Base-by-base conservation (phyloP, 805 yeast species). In the Blastobotrys parvus region DNA sequence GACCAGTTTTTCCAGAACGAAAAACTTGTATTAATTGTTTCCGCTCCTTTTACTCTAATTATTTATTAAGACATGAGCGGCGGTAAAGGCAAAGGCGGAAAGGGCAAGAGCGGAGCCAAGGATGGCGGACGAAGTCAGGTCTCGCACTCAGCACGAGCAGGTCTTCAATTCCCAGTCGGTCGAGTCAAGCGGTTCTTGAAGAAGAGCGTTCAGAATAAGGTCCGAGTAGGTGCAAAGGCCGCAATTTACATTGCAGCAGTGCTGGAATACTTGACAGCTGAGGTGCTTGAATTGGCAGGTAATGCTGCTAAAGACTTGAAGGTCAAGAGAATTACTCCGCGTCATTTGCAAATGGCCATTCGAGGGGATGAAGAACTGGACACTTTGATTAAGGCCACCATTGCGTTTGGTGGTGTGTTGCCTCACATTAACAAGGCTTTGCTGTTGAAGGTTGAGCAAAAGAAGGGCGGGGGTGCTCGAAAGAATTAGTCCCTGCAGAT, bases 291-390 rank as follows among this genome's bases (percentile, higher is more conserved):
- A 72, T 74, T 90, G 75, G 97, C 97, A 46, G 97, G 97, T 68
- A 90, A 90, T 64, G 97, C 97, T 30, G 97, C 97, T 37, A 88
- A 90, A 66, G 97, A 90, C 61, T 74, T 87, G 64, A 85, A 86
- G 65, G 92, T 87, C 55, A 88, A 89, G 70, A 87, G 97, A 81
- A 89, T 89, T 64, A 88, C 95, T 16, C 97, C 97, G 60, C 85
- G 97, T 70, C 97, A 89, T 67, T 74, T 89, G 61, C 96, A 89
- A 68, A 76, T 89, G 60, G 97, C 97, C 49, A 89, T 89, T 61
- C 86, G 97, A 72, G 95, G 95, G 63, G 97, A 90, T 67, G 97
- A 90, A 67, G 97, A 90, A 69, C 79, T 90, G 66, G 95, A 89
- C 71, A 81, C 87, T 52, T 76, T 90, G 61, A 83, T 90, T 61